A percentile compares a stretch with the other conserved stretches of the same genome.
Conservation (phyloP, 306 rosid species). For the Glycine latifolia region DNA sequence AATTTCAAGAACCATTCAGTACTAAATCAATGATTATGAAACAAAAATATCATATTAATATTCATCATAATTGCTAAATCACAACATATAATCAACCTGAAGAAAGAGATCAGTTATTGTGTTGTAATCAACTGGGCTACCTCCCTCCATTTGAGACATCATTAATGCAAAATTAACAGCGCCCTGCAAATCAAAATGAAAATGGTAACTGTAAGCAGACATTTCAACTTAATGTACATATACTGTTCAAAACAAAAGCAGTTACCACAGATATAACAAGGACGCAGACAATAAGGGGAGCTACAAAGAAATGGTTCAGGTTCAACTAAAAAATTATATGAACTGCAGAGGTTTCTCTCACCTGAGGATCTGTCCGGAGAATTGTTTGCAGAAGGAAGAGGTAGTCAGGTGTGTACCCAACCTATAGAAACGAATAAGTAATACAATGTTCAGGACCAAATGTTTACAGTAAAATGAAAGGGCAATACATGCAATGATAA, state of each 20-base stretch:
- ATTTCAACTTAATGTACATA: conserved; percentile 12
- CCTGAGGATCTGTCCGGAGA: conserved; percentile 99
- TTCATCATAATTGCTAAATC: conserved; percentile 31
- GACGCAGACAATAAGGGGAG: conserved; percentile 19
- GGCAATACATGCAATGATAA: conserved; percentile 7
- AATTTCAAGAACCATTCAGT: conserved; percentile 2
- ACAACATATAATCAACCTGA: conserved; percentile 69
- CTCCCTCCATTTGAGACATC: conserved; percentile 99
- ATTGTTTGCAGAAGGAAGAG: conserved; percentile 96
- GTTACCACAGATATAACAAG: conserved; percentile 13
- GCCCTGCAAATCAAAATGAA: conserved; percentile 68
- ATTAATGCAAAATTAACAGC: conserved; percentile 98
- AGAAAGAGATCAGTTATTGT: conserved; percentile 98
- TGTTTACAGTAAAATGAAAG: conserved; percentile 37
- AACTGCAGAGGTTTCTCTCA: conserved; percentile 41
- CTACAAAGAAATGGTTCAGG: conserved; percentile 21
- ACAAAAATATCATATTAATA: conserved; percentile 31
- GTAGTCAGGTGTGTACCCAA: conserved; percentile 98
- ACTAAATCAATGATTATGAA: conserved; percentile 23
- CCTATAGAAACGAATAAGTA: conserved; percentile 65
- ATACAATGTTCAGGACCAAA: conserved; percentile 43
- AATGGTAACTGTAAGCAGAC: conserved; percentile 28
- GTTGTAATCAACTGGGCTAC: conserved; percentile 98
- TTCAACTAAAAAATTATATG: conserved; percentile 34
- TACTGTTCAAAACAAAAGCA: conserved; percentile 24